Evolutionary conservation across 2,329 filamentous ascomycete species (phyloP), one percentile per base, ranked within the genome.

Genomic region (Hymenoscyphus linearis): DNA sequence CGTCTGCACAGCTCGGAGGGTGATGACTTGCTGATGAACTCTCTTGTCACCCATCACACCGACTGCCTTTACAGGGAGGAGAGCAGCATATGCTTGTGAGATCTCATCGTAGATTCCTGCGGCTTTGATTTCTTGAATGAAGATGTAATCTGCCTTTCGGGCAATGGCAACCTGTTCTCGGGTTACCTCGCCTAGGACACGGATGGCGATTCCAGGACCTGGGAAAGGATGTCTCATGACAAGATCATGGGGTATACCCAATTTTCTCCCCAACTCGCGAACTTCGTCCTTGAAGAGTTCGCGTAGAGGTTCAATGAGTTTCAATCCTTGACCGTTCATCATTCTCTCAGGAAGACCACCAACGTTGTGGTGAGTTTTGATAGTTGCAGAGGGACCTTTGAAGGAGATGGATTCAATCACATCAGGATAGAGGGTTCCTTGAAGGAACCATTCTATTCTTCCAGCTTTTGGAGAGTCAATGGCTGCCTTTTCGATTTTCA

Each of bases 201-300:
- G 84, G 66, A 89, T 87, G 27, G 85, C 86, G 60, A 88, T 80
- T 58, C 87, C 85, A 13, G 87, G 88, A 47, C 89, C 89, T 0
- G 88, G 88, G 80, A 91, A 92, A 26, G 89, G 88, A 71, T 92
- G 89, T 35, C 90, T 80, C 84, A 86, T 89, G 59, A 93, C 86
- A 7, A 93, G 84, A n/a, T 90, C 83, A 64, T 89, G 81, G 56
- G 85, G 81, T 62, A 93, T 90, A 27, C 86, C 85, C 3, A 93
- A 79, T 64, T 89, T 79, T 16, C 83, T 84, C 36, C 90, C 89
- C 3, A 93, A 76, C 65, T 81, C 77, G 62, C 89, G 82, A 27
- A 91, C 90, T 76, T 95, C 90, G 68, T 95, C 89, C 74, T 95
- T 95, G 82, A 93, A 93, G 34, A 95, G 79, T 71, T 90, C 86